phyloP scores from a whole-genome alignment of 768 basidiomycete species.

The Kwoniella mangroviensis region DNA sequence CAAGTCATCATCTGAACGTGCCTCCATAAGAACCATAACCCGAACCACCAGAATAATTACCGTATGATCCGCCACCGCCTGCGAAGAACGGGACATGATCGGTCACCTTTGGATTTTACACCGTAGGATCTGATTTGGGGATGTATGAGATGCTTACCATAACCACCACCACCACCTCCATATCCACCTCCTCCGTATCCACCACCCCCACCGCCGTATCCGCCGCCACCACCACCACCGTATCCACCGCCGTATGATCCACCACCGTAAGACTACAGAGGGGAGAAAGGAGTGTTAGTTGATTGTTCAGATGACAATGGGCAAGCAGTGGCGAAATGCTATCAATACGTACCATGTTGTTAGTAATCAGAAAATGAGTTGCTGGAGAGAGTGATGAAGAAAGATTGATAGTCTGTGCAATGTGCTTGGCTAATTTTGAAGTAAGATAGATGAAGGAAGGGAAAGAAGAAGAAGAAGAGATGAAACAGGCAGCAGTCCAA shows the following conservation, averaged over 20 bases:
- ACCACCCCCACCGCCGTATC: constrained; percentile 45
- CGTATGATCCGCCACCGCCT: constrained; percentile 61
- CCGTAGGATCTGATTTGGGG: neutral
- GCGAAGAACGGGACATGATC: constrained; percentile 16
- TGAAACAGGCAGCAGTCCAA: neutral
- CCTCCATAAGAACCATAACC: constrained; percentile 29
- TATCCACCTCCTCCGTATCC: constrained; percentile 42
- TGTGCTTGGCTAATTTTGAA: constrained; percentile 3
- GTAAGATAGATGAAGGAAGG: neutral
- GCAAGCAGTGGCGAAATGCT: constrained; percentile 20
- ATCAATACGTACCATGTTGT: constrained; percentile 15
- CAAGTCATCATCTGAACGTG: constrained; percentile 47
- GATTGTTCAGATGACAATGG: neutral
- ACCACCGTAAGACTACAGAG: constrained; percentile 35
- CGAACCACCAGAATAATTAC: constrained; percentile 18
- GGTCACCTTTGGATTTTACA: constrained; percentile 11
- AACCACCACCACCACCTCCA: constrained; percentile 58
- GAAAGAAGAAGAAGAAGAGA: constrained; percentile 11
- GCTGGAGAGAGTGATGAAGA: constrained; percentile 8
- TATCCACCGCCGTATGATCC: constrained; percentile 33
- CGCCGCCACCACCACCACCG: constrained; percentile 36
- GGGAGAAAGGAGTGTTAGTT: constrained; percentile 8
- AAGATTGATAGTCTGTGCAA: neutral
- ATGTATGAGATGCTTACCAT: constrained; percentile 17
- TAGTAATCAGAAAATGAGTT: neutral